Percentiles rank a stretch among this genome's conserved stretches.
Evolutionary conservation across 2,329 filamentous ascomycete genomes (phyloP).

Genomic region (Penicillium sp.): DNA sequence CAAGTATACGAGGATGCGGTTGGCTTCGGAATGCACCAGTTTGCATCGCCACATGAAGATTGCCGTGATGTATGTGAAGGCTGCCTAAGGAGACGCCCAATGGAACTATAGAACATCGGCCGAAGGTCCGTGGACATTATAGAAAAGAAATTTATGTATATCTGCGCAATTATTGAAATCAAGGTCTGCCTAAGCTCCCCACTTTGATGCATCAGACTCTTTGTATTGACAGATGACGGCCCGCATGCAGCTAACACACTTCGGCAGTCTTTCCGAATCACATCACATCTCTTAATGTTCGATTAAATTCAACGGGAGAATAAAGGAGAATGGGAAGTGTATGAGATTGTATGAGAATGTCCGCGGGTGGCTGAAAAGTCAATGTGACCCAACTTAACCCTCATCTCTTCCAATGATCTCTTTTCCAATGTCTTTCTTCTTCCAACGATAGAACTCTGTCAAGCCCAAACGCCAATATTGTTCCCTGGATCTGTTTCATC

Average conservation of each 20-base stretch:
- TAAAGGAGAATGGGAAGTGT: neutral
- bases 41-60: neutral
- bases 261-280: conserved; percentile 4
- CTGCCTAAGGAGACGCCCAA: neutral
- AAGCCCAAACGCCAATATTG: conserved; percentile 6
- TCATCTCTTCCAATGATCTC: neutral
- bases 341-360: neutral
- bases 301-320: neutral
- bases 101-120: neutral
- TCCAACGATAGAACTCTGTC: neutral
- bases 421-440: neutral
- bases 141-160: neutral
- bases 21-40: conserved; percentile 8
- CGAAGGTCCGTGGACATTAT: neutral
- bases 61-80: conserved; percentile 3
- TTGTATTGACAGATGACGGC: conserved; percentile 3
- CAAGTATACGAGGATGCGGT: conserved; percentile 14
- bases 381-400: neutral
- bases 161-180: conserved; percentile 1
- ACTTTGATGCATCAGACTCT: conserved; percentile 3
- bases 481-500: conserved; percentile 9
- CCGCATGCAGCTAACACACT: conserved; percentile 12
- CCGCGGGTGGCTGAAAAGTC: neutral
- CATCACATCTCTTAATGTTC: conserved; percentile 3
- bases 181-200: neutral